A percentile compares a stretch with the other conserved stretches of the same genome.
phyloP scores from a whole-genome alignment of 2,329 filamentous ascomycete species.

The Aspergillus aculeatinus region DNA sequence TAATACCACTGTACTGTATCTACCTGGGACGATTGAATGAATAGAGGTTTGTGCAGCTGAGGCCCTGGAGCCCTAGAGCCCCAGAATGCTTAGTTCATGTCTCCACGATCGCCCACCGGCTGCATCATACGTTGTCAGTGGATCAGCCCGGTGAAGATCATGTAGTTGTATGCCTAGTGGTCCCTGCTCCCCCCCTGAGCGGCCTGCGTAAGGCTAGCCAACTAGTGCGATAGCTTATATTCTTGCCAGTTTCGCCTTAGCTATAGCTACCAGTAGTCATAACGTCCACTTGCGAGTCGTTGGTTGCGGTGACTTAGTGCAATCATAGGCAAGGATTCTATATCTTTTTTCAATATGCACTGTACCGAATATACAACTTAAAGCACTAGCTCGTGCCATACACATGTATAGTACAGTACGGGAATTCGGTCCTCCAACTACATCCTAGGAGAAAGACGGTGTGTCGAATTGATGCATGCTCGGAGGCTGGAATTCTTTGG shows the following conservation, averaged over 20 bases:
- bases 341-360: too few relatives aligned
- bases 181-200: slow-evolving; percentile 5
- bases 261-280: not conserved
- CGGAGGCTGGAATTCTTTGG: too few relatives aligned
- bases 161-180: not conserved
- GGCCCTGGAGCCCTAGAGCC: not conserved
- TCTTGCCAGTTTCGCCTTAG: slow-evolving; percentile 1
- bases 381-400: too few relatives aligned
- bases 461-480: too few relatives aligned
- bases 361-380: too few relatives aligned
- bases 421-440: too few relatives aligned
- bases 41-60: not conserved
- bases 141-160: slow-evolving; percentile 9
- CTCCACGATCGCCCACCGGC: not conserved
- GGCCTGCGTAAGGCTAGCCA: slow-evolving; percentile 10
- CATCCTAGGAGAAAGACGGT: too few relatives aligned
- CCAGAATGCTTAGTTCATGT: not conserved
- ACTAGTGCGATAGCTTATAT: slow-evolving; percentile 7
- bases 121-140: not conserved
- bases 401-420: too few relatives aligned
- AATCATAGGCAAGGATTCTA: not conserved
- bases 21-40: not conserved
- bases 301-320: slow-evolving; percentile 1
- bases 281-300: slow-evolving; percentile 10
- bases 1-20: not conserved